Base-by-base conservation (phyloP, 2,329 filamentous ascomycete species). In the Colletotrichum somersetense region DNA sequence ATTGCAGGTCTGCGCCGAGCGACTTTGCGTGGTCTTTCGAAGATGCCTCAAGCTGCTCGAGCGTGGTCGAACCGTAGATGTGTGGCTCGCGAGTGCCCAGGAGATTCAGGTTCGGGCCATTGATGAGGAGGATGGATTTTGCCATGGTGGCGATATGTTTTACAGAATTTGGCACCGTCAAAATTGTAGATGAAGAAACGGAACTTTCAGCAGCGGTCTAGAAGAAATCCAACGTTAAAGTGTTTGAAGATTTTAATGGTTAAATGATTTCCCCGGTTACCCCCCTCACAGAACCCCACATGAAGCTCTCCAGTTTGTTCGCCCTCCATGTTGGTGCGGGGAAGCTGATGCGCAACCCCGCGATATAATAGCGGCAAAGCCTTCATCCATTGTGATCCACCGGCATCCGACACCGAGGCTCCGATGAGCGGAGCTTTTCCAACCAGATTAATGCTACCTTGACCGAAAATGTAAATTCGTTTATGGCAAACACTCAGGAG, bases 31-130 rank as follows among this genome's bases (percentile, higher is more conserved):
- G 89, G 0, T 81, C 72, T 59, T 83, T 77, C n/a, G 87, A 87
- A 7, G 82, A 76, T 1, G 80, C 71, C 55, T 89, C 85, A 18
- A 95, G 86, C 75, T 93, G 88, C 23, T 84, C 64, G 12, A 95
- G 89, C 0, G 92, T 94, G 1, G 89, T 90, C 73, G 84, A 85
- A 77, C 93, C 93, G 83, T 95, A 95, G 76, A 94, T 87, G 44
- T 89, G 83, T 16, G 93, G 93, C 80, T 96, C 92, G 30, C 93
- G 88, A 14, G 89, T 91, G 44, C 92, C 93, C 38, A 95, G 88
- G 61, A 96, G 91, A 82, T 95, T 95, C 77, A 95, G 90, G 80
- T 95, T 95, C 35, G 92, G 92, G 26, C 93, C 92, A 81, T 94
- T 94, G 83, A 95, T 90, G 75, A 94, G 86, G 76, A 94, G 90